Evolutionary conservation across 2,329 filamentous ascomycete species (phyloP).

Genomic region (Cladosporium cucumerinum): DNA sequence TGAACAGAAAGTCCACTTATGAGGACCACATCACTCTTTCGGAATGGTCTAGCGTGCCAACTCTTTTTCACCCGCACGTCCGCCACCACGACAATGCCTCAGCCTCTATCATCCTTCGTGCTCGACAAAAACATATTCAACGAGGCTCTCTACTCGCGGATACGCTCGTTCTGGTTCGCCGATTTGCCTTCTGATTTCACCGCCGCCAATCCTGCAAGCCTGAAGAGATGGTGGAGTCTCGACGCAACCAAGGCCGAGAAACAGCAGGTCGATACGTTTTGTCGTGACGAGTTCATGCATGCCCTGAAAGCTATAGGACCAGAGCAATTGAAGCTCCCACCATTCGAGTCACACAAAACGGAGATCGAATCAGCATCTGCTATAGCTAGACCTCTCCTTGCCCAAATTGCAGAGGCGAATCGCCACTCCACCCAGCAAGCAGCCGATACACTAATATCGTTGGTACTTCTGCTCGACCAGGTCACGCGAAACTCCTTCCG

Average conservation of each 20-base stretch:
- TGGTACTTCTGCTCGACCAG: slow-evolving; percentile 61
- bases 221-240: slow-evolving; percentile 40
- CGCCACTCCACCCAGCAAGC: slow-evolving; percentile 25
- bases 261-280: slow-evolving; percentile 37
- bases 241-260: slow-evolving; percentile 33
- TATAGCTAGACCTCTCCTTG: slow-evolving; percentile 38
- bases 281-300: slow-evolving; percentile 32
- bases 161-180: slow-evolving; percentile 41
- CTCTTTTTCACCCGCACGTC: background rate
- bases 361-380: slow-evolving; percentile 25
- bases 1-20: background rate
- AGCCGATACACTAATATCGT: slow-evolving; percentile 42
- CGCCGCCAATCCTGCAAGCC: slow-evolving; percentile 21
- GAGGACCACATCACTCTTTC: background rate
- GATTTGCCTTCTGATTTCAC: slow-evolving; percentile 31
- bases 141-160: slow-evolving; percentile 34
- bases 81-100: slow-evolving; percentile 1
- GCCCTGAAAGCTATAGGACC: slow-evolving; percentile 41
- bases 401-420: slow-evolving; percentile 31
- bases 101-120: slow-evolving; percentile 20
- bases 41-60: background rate
- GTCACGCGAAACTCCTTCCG: slow-evolving; percentile 62
- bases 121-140: slow-evolving; percentile 43
- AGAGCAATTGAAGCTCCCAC: slow-evolving; percentile 31
- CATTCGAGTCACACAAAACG: slow-evolving; percentile 23